Evolutionary conservation across 2,329 filamentous ascomycete genomes (phyloP).

Genomic region (Hymenoscyphus fructigenus): DNA sequence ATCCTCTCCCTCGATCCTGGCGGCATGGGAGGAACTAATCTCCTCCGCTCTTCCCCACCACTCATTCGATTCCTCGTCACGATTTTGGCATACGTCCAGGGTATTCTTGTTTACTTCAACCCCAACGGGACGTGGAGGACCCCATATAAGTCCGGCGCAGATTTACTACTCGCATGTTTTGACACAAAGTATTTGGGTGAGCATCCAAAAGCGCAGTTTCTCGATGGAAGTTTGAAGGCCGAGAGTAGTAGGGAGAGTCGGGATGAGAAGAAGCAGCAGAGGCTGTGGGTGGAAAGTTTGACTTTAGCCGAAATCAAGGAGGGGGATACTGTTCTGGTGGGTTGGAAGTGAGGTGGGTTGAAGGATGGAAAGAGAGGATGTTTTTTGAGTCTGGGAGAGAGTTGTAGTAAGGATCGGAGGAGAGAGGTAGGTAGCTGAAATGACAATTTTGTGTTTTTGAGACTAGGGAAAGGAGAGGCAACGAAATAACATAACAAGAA

Average conservation of each 20-base stretch:
- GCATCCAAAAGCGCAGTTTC: slow-evolving; percentile 30
- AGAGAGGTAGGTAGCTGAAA: too few relatives aligned
- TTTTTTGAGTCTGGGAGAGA: too few relatives aligned
- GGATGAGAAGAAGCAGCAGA: slow-evolving; percentile 35
- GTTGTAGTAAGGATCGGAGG: too few relatives aligned
- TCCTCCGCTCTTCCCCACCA: slow-evolving; percentile 28
- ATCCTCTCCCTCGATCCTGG: slow-evolving; percentile 42
- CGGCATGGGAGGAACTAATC: slow-evolving; percentile 35
- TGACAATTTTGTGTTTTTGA: too few relatives aligned
- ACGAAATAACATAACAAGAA: too few relatives aligned
- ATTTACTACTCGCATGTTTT: slow-evolving; percentile 38
- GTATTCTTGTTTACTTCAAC: slow-evolving; percentile 28
- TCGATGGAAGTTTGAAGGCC: slow-evolving; percentile 38
- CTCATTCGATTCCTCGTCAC: slow-evolving; percentile 26
- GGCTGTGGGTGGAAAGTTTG: slow-evolving; percentile 36
- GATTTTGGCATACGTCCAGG: slow-evolving; percentile 25
- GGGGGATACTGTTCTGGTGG: slow-evolving; percentile 13
- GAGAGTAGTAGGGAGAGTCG: slow-evolving; percentile 34
- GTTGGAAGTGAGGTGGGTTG: slow-evolving; percentile 9
- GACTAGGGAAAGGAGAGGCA: too few relatives aligned
- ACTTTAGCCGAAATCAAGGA: slow-evolving; percentile 27
- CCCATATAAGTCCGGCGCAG: slow-evolving; percentile 37
- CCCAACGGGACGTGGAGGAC: slow-evolving; percentile 38
- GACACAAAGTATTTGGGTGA: slow-evolving; percentile 23
- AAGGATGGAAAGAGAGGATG: too few relatives aligned